Evolutionary conservation across 2,329 filamentous ascomycete genomes (phyloP).

Genomic region (Pseudodiploospora longispora): DNA sequence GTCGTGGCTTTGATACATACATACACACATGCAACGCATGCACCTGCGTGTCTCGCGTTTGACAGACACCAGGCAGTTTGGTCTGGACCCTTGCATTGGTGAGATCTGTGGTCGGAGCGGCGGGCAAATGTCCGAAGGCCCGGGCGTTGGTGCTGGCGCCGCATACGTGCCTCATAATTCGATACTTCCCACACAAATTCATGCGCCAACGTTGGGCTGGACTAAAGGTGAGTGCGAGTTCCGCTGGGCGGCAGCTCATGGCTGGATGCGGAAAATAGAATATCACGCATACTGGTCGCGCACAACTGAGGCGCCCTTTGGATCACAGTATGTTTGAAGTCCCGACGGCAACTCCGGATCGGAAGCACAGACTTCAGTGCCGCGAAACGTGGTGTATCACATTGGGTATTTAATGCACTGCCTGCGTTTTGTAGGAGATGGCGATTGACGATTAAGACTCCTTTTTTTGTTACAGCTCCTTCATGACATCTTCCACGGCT

Average conservation of each 20-base stretch:
- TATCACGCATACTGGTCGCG: no score
- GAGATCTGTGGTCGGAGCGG: not conserved
- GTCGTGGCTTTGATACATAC: no score
- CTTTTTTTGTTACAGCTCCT: constrained; percentile 34
- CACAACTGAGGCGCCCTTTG: no score
- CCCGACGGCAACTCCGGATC: not conserved
- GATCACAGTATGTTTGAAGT: constrained; percentile 4
- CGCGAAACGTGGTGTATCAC: no score
- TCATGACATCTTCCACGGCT: constrained; percentile 58
- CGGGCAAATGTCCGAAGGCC: not conserved
- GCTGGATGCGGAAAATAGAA: no score
- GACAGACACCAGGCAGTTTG: not conserved
- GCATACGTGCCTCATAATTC: not conserved
- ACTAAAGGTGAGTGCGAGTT: no score
- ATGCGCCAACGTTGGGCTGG: no score
- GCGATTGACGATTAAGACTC: not conserved
- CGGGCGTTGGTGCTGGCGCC: constrained; percentile 1
- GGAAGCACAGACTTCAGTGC: no score
- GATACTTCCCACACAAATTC: no score
- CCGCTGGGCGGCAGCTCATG: no score
- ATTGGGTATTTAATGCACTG: no score
- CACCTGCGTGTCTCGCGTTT: not conserved
- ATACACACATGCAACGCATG: no score
- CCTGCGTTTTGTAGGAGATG: not conserved
- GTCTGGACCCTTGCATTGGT: not conserved